Percentiles rank a stretch among this genome's conserved stretches.
These are phyloP conservation scores for Calocybe gambosa DNA, from an alignment of 1,284 basidiomycete species.

Conservation along the genomic window DNA sequence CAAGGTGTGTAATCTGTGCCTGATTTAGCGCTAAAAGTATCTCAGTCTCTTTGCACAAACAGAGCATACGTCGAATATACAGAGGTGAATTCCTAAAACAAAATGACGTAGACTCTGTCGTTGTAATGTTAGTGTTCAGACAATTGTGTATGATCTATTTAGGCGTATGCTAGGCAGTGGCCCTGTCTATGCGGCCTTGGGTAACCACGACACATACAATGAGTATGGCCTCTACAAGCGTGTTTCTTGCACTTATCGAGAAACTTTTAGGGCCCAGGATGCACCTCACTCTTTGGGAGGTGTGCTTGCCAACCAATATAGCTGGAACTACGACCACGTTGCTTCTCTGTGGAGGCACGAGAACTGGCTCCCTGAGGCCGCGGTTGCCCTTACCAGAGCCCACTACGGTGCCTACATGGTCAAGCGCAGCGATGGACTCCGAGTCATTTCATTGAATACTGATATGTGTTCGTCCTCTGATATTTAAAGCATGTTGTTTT, in stretches of 20 bases:
- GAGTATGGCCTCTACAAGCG: conserved; percentile 31
- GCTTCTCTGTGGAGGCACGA: conserved; percentile 65
- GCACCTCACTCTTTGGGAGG: conserved; percentile 54
- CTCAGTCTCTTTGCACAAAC: background rate
- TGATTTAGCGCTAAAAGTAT: background rate
- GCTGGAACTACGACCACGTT: conserved; percentile 75
- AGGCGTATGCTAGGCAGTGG: conserved; percentile 54
- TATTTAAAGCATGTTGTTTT: conserved; percentile 1
- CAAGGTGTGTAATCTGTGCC: conserved; percentile 34
- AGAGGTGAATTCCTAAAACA: conserved; percentile 36
- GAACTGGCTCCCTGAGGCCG: conserved; percentile 60
- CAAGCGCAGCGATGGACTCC: conserved; percentile 57
- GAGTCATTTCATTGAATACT: conserved; percentile 74
- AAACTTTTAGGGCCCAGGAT: conserved; percentile 48
- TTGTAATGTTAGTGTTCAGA: conserved; percentile 28
- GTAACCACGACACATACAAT: conserved; percentile 74
- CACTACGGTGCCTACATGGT: conserved; percentile 79
- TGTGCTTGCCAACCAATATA: conserved; percentile 51
- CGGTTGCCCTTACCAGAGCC: conserved; percentile 51
- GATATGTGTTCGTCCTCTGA: conserved; percentile 52
- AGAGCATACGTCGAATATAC: conserved; percentile 47
- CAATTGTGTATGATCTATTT: conserved; percentile 60
- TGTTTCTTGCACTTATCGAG: background rate
- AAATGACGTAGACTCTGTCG: background rate
- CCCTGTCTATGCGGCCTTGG: conserved; percentile 66